Conservation (phyloP, 768 basidiomycete genomes). For the Boletus eberwhitei region DNA sequence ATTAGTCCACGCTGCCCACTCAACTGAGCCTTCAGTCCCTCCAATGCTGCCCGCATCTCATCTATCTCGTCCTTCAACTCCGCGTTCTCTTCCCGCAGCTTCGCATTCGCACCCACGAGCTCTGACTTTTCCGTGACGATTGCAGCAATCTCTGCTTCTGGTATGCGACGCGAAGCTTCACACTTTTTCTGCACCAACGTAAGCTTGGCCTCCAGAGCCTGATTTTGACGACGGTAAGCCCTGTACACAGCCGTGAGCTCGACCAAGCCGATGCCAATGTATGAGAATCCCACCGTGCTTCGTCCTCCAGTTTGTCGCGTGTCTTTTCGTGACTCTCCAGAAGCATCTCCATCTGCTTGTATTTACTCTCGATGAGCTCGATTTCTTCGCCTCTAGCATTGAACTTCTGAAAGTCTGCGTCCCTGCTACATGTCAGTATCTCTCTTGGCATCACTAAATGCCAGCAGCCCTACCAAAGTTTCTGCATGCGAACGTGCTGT, state of each 20-base stretch:
- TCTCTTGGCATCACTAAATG: background rate
- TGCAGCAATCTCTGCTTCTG: slow-evolving; percentile 42
- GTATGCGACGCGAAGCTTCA: slow-evolving; percentile 33
- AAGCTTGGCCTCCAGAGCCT: slow-evolving; percentile 57
- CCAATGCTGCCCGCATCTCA: slow-evolving; percentile 69
- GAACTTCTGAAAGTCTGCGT: slow-evolving; percentile 67
- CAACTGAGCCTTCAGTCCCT: slow-evolving; percentile 56
- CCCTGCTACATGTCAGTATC: slow-evolving; percentile 44
- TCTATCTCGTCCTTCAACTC: slow-evolving; percentile 54
- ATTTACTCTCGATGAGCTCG: slow-evolving; percentile 50
- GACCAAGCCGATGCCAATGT: background rate
- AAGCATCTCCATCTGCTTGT: slow-evolving; percentile 63
- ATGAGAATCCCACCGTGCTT: slow-evolving; percentile 47
- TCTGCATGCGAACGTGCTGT: slow-evolving; percentile 71
- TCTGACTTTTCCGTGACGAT: slow-evolving; percentile 46
- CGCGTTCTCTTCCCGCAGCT: slow-evolving; percentile 56
- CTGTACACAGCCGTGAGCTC: slow-evolving; percentile 32
- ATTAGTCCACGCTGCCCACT: slow-evolving; percentile 44
- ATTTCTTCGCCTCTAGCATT: slow-evolving; percentile 62
- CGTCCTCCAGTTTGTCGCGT: slow-evolving; percentile 52
- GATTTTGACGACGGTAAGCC: slow-evolving; percentile 55
- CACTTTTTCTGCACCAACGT: slow-evolving; percentile 42
- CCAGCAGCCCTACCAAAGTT: slow-evolving; percentile 61
- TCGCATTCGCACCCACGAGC: slow-evolving; percentile 48
- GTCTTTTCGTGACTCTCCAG: slow-evolving; percentile 56